Percentiles rank a stretch among this genome's conserved stretches.
Evolutionary conservation across 192 early-diverging fungal genomes (phyloP).

Genomic region (Coemansia reversa): DNA sequence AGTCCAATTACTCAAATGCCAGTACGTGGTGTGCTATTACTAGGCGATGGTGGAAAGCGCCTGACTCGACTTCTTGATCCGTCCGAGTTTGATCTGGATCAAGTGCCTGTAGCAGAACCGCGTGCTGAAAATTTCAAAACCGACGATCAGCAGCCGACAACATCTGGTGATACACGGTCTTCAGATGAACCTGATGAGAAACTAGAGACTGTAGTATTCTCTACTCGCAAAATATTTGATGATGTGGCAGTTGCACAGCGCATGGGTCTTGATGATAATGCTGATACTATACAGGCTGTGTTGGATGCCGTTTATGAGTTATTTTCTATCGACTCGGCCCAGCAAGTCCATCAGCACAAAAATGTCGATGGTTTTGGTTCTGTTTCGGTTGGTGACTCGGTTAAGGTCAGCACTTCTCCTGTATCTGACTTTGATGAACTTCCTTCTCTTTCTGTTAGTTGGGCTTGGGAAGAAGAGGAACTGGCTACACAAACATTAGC

Average conservation of each 20-base stretch:
- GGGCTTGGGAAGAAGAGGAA: slow-evolving; percentile 68
- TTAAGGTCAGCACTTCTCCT: slow-evolving; percentile 13
- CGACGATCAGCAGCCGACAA: not conserved
- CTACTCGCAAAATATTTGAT: slow-evolving; percentile 39
- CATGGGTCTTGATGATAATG: slow-evolving; percentile 13
- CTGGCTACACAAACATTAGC: slow-evolving; percentile 62
- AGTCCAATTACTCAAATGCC: slow-evolving; percentile 39
- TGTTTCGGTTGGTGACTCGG: slow-evolving; percentile 17
- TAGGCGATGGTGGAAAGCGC: slow-evolving; percentile 34
- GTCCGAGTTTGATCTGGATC: slow-evolving; percentile 45
- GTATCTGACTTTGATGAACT: slow-evolving; percentile 10
- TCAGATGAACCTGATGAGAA: not conserved
- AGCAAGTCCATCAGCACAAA: slow-evolving; percentile 4
- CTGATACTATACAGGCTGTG: slow-evolving; percentile 12
- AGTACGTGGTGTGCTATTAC: slow-evolving; percentile 40
- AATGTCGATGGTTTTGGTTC: not conserved
- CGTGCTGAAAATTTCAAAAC: not conserved
- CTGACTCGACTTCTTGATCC: slow-evolving; percentile 39
- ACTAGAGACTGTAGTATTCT: slow-evolving; percentile 23
- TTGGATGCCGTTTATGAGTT: slow-evolving; percentile 26
- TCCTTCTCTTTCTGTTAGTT: slow-evolving; percentile 54
- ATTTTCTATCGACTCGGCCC: slow-evolving; percentile 20
- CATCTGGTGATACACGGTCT: not conserved
- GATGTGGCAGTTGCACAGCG: slow-evolving; percentile 15
- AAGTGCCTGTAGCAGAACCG: slow-evolving; percentile 11